phyloP scores from a whole-genome alignment of 345 rosid species.

The Isatis tinctoria region DNA sequence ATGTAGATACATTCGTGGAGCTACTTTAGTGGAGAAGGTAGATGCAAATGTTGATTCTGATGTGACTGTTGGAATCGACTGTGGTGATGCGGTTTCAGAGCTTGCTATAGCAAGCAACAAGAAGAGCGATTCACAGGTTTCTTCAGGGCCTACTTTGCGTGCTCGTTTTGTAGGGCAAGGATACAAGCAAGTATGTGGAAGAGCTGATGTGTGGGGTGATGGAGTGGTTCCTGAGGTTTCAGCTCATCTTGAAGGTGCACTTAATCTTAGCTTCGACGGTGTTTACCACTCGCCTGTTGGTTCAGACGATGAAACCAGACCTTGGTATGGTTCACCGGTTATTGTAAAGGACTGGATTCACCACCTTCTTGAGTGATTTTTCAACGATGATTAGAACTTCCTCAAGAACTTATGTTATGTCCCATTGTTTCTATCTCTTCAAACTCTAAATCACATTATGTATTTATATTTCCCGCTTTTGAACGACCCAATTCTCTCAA shows the following conservation, averaged over 20 bases:
- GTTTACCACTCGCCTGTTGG: conserved; percentile 94
- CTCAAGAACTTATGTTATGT: background rate
- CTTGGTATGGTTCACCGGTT: conserved; percentile 88
- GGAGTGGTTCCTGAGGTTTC: conserved; percentile 92
- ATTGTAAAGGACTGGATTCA: conserved; percentile 70
- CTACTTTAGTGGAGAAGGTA: conserved; percentile 44
- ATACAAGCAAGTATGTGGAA: conserved; percentile 92
- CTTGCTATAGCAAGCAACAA: conserved; percentile 37
- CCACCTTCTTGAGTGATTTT: conserved; percentile 53
- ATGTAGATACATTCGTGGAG: conserved; percentile 77
- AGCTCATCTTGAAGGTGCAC: conserved; percentile 81
- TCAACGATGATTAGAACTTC: background rate
- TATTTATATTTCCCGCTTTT: background rate
- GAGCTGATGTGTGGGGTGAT: conserved; percentile 95
- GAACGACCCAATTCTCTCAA: background rate
- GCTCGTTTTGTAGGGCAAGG: conserved; percentile 92
- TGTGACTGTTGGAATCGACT: conserved; percentile 33
- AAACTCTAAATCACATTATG: background rate
- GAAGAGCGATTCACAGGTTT: conserved; percentile 20
- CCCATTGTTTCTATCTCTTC: background rate
- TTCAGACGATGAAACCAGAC: conserved; percentile 62
- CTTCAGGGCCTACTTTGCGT: conserved; percentile 42
- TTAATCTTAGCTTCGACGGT: conserved; percentile 69
- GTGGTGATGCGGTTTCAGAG: conserved; percentile 42
- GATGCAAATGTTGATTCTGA: conserved; percentile 35